Evolutionary conservation across 192 early-diverging fungal species (phyloP), one percentile per base, ranked within the genome.

Genomic region (Fimicolochytrium jonesii): DNA sequence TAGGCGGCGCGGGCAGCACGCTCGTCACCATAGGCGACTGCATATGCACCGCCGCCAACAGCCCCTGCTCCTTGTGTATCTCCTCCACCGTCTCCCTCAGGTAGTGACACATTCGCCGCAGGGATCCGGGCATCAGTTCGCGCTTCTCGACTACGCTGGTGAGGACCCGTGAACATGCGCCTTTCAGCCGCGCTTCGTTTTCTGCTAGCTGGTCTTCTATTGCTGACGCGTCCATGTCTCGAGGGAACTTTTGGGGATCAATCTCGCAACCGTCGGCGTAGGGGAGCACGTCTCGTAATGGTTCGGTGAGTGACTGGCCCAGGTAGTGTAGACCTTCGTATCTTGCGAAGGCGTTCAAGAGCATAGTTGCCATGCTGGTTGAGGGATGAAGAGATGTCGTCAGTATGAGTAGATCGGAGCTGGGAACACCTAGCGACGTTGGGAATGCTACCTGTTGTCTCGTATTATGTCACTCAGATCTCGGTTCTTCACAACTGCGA

Each of bases 381-480:
- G 11, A 1, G 34, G n/a, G 59, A 29, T 4, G 25, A 55, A 61
- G 17, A n/a, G 9, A 42, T 64, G 65, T 57, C 25, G 29, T 50
- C 6, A 11, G 35, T 53, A 51, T 63, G 20, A 49, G 18, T 34
- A 49, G 33, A 68, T 49, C 22, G 10, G 56, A 56, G 11, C 56
- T 57, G 17, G 64, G 35, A 18, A 59, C n/a, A 59, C 6, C 28
- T 7, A 44, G 11, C 20, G 10, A 2, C 43, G 36, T 29, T 47
- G 36, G 20, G 18, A 66, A 55, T 32, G 25, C 10, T 55, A 71
- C 70, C 69, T 73, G 59, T 80, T 80, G 59, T 80, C 78, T 9
- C 78, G 63, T 22, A 75, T 66, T 30, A 80, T 76, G 45, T 74
- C 69, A 41, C 66, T 68, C 41, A 77, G 48, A 56, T 79, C 74